Conservation (phyloP, 345 rosid species). For the Laguncularia racemosa region DNA sequence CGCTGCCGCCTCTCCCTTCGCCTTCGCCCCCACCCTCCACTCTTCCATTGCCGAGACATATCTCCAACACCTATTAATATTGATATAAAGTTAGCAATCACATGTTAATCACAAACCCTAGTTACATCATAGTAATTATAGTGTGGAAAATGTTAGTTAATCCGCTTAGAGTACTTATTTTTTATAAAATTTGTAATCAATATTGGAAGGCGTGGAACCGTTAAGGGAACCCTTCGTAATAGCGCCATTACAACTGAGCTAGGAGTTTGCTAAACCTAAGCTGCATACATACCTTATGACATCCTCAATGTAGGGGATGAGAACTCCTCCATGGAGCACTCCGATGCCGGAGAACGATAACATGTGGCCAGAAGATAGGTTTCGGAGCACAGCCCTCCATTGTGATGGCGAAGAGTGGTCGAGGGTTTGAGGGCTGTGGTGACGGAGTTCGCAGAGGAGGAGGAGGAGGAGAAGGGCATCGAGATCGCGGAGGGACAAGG, state of each 20-base stretch:
- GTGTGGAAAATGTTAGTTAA: no score
- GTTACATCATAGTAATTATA: no score
- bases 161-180: no score
- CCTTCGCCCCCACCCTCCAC: conserved; percentile 26
- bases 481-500: conserved; percentile 51
- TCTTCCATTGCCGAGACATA: conserved; percentile 30
- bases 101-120: no score
- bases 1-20: conserved; percentile 42
- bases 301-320: conserved; percentile 58
- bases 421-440: conserved; percentile 46
- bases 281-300: conserved; percentile 20
- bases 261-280: no score
- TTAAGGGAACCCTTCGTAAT: no score
- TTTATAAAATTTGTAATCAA: no score
- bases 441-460: conserved; percentile 71
- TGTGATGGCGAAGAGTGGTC: conserved; percentile 24
- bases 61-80: conserved; percentile 31
- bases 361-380: conserved; percentile 20
- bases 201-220: no score
- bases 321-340: conserved; percentile 40
- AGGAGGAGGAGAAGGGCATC: conserved; percentile 78
- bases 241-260: no score
- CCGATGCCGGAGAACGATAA: conserved; percentile 36
- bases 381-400: conserved; percentile 48
- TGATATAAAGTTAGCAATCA: no score